Evolutionary conservation across 2,329 filamentous ascomycete species (phyloP), one percentile per base, ranked within the genome.

Genomic region (Venturia pyrina): DNA sequence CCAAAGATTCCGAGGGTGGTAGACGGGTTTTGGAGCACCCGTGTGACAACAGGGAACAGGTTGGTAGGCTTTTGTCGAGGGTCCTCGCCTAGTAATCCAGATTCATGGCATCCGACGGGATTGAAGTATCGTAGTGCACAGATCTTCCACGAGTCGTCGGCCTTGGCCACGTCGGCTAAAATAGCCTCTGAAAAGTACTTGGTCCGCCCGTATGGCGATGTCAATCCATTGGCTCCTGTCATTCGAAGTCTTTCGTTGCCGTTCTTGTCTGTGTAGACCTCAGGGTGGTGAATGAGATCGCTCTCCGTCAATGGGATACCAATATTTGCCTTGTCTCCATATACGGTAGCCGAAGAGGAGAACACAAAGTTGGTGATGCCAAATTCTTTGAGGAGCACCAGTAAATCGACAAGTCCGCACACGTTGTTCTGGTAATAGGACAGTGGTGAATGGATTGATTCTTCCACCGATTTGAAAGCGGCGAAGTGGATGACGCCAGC

Each of bases 111-210:
- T 8, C 87, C 86, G 64, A 88, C 83, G 0, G 86, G 87, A 68
- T 88, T 89, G 77, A 89, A 89, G 74, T 89, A 89, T 40, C 86
- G 80, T 37, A 89, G 77, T 5, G 85, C 84, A 43, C 85, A 83
- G 69, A 88, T 85, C 19, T 81, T 82, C 85, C 85, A 87, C 32
- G 81, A 79, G 6, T 84, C 80, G 72, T 88, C 84, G 3, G 86
- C 82, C 21, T 78, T 75, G 17, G 85, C 85, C 50, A 86, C 75
- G 71, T 89, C 87, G 17, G 83, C 83, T 17, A 89, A 76, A 60
- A 89, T 88, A 10, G 85, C 85, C 71, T 88, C 87, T 67, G 84
- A 85, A 75, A 89, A 86, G 79, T 85, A 88, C 73, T 89, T 89
- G 1, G 85, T 85, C 64, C 86, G 80, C 21, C 85, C 86, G 70